Conservation (phyloP, 2,329 filamentous ascomycete species). For the Fusarium verticillioides region DNA sequence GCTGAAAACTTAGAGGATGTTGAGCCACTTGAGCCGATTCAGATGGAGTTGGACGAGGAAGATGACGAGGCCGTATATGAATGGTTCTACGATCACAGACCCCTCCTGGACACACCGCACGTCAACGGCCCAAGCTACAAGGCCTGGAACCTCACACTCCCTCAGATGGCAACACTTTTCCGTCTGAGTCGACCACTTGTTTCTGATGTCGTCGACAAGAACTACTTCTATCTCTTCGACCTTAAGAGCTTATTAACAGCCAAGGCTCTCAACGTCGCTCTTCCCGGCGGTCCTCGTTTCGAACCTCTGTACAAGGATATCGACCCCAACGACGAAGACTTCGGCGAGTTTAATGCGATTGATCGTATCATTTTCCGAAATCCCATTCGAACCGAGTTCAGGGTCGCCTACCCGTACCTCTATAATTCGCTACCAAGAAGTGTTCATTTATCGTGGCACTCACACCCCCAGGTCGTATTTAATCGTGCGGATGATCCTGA, state of each 20-base stretch:
- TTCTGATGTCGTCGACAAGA: constrained; percentile 92
- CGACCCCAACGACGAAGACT: constrained; percentile 98
- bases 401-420: constrained; percentile 92
- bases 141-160: constrained; percentile 89
- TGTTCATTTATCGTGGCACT: constrained; percentile 93
- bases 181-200: constrained; percentile 90
- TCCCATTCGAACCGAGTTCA: constrained; percentile 93
- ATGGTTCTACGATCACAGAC: constrained; percentile 97
- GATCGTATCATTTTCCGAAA: constrained; percentile 98
- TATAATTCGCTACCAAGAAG: constrained; percentile 97
- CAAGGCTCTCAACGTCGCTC: constrained; percentile 95
- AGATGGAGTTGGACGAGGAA: constrained; percentile 96
- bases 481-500: constrained; percentile 87
- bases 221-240: constrained; percentile 98
- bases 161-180: constrained; percentile 96
- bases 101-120: constrained; percentile 89
- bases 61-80: constrained; percentile 93
- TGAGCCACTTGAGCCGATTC: constrained; percentile 95
- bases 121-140: constrained; percentile 98
- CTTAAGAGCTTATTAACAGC: constrained; percentile 94
- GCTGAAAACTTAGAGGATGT: constrained; percentile 99
- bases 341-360: constrained; percentile 99
- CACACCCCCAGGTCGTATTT: constrained; percentile 92
- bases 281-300: constrained; percentile 96
- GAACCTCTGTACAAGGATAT: constrained; percentile 99